Percentiles rank a stretch among this genome's conserved stretches.
Evolutionary conservation across 2,329 filamentous ascomycete species (phyloP).

Genomic region (Colletotrichum ledebouriae): DNA sequence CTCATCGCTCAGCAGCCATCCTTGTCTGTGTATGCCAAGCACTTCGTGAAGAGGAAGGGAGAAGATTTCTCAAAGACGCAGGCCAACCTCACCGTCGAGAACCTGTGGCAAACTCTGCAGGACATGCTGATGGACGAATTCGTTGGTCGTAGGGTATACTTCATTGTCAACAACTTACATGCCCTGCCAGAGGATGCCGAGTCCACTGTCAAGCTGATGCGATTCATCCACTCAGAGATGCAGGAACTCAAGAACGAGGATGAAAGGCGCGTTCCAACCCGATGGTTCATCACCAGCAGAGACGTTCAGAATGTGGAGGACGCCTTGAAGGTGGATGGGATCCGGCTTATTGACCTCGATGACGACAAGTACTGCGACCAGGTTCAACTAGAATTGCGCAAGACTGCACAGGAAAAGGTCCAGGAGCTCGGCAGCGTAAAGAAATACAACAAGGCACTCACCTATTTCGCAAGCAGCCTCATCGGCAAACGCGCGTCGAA

Average conservation of each 20-base stretch:
- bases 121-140: constrained; percentile 57
- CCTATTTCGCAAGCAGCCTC: constrained; percentile 58
- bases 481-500: constrained; percentile 58
- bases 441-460: constrained; percentile 57
- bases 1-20: constrained; percentile 52
- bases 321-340: constrained; percentile 47
- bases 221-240: constrained; percentile 50
- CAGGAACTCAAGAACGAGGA: constrained; percentile 44
- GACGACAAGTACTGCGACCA: constrained; percentile 54
- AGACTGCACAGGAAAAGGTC: constrained; percentile 55
- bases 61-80: constrained; percentile 48
- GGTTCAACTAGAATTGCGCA: constrained; percentile 52
- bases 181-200: constrained; percentile 51
- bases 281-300: constrained; percentile 58
- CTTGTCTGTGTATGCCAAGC: constrained; percentile 54
- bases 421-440: constrained; percentile 51
- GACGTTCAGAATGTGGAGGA: constrained; percentile 47
- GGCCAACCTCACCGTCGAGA: constrained; percentile 52
- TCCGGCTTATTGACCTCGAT: constrained; percentile 54
- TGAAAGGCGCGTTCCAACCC: constrained; percentile 46
- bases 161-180: constrained; percentile 58
- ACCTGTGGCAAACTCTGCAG: constrained; percentile 57
- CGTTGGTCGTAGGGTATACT: constrained; percentile 53
- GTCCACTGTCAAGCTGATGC: constrained; percentile 53
- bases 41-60: constrained; percentile 51